These are phyloP conservation scores for Amoebophrya sp. DNA, from an alignment of 169 alveolate species.

Conservation along the genomic window DNA sequence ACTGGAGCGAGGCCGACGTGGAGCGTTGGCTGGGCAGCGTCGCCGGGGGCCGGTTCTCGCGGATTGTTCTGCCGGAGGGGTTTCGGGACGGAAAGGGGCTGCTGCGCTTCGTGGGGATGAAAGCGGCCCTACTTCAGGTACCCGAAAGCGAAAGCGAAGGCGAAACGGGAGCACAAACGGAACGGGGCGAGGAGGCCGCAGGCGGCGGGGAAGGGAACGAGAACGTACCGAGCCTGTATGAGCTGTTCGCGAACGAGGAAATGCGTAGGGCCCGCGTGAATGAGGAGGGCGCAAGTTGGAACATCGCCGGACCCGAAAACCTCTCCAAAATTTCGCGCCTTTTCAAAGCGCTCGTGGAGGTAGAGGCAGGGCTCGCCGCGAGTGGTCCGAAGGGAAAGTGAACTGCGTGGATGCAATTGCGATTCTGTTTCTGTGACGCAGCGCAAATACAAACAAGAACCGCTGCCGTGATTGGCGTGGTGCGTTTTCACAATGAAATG, in stretches of 20 bases:
- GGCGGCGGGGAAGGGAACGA: not conserved
- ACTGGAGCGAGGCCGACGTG: not conserved
- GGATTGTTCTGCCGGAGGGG: not conserved
- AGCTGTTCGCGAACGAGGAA: not conserved
- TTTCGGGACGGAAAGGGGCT: not conserved
- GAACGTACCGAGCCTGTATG: not conserved
- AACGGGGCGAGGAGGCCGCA: not conserved
- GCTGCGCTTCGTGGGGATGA: not conserved
- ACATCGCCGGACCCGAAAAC: not conserved
- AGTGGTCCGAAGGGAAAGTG: too few relatives aligned
- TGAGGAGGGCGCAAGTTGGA: not conserved
- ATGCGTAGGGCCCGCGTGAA: not conserved
- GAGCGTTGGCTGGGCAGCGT: not conserved
- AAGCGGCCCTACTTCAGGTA: not conserved
- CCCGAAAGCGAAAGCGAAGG: too few relatives aligned
- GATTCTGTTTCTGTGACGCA: too few relatives aligned
- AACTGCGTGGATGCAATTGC: too few relatives aligned
- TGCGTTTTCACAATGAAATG: too few relatives aligned
- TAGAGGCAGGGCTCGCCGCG: too few relatives aligned
- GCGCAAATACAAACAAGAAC: too few relatives aligned
- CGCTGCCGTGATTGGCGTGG: too few relatives aligned
- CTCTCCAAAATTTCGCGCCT: too few relatives aligned
- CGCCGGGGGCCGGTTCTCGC: not conserved
- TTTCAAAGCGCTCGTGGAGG: too few relatives aligned
- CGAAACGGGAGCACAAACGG: not conserved